Evolutionary conservation across 2,329 filamentous ascomycete genomes (phyloP).

Genomic region (Colletotrichum limetticola): DNA sequence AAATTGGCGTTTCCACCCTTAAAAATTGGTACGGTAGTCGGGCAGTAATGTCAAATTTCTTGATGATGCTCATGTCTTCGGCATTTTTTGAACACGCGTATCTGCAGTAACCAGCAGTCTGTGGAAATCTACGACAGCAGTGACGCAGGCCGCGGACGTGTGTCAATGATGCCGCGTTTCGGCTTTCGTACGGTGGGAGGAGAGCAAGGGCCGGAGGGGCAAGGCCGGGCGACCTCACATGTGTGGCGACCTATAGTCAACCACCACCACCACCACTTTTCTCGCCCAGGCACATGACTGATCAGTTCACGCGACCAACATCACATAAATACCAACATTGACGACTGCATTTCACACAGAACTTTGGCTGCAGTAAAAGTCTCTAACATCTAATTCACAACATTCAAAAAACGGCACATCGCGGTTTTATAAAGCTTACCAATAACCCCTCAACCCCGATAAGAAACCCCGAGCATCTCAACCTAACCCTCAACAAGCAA

Average conservation of each 20-base stretch:
- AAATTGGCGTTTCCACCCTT: conserved; percentile 30
- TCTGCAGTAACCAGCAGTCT: background rate
- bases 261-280: background rate
- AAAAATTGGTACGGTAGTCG: conserved; percentile 11
- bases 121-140: background rate
- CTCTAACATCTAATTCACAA: background rate
- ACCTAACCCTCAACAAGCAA: background rate
- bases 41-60: conserved; percentile 16
- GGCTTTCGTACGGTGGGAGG: background rate
- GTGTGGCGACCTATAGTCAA: conserved; percentile 8
- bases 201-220: background rate
- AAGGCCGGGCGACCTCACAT: conserved; percentile 8
- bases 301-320: conserved; percentile 1
- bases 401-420: background rate
- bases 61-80: background rate
- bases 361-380: background rate
- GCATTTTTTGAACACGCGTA: background rate
- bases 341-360: background rate
- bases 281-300: conserved; percentile 16
- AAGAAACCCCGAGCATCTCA: background rate
- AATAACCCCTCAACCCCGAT: background rate
- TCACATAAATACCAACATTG: background rate
- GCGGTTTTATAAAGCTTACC: background rate
- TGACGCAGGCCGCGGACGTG: conserved; percentile 1
- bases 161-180: background rate